Evolutionary conservation across 306 rosid species (phyloP), one percentile per base, ranked within the genome.

Genomic region (Lathyrus oleraceus): DNA sequence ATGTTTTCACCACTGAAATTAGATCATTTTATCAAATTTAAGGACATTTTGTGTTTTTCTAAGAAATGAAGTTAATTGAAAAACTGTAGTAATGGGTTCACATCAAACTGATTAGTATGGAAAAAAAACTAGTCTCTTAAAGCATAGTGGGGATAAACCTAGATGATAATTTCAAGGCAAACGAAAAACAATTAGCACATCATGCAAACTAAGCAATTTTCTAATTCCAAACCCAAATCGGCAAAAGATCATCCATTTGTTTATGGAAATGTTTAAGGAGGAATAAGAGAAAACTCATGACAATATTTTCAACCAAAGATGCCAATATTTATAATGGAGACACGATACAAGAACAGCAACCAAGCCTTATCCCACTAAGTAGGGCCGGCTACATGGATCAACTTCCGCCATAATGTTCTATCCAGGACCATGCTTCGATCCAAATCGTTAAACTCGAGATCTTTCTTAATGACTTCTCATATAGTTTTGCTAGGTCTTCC

Each of bases 1-100:
- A 91, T 95, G 72, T 97, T 95, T 87, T 95, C 99, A 43, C 99
- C 99, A 65, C 96, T 95, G 85, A 62, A 44, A 76, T 61, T 54
- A 65, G 54, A 70, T 65, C 32, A 43, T 54, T 12, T 61, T 44
- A 73, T 79, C 70, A 58, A 61, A 44, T 47, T 61, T 47, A 65
- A 63, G 47, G 62, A 76, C 27, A 59, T 35, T 8, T 60, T 58
- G 15, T n/a, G n/a, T 16, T 53, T 51, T 70, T 27, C 53, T 38
- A 65, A 43, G 45, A 67, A 56, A 73, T n/a, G 30, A 17, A 14
- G 14, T 25, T 32, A 39, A 5, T 61, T 19, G 40, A 32, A 66
- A 8, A 38, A 14, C 69, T 28, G 23, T 11, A 43, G 17, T 23
- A 53, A 44, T 16, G 71, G 71, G 42, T 64, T 64, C 49, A 44